Evolutionary conservation across 257 asterid species (phyloP), one percentile per base, ranked within the genome.

Genomic region (Prunella vulgaris): DNA sequence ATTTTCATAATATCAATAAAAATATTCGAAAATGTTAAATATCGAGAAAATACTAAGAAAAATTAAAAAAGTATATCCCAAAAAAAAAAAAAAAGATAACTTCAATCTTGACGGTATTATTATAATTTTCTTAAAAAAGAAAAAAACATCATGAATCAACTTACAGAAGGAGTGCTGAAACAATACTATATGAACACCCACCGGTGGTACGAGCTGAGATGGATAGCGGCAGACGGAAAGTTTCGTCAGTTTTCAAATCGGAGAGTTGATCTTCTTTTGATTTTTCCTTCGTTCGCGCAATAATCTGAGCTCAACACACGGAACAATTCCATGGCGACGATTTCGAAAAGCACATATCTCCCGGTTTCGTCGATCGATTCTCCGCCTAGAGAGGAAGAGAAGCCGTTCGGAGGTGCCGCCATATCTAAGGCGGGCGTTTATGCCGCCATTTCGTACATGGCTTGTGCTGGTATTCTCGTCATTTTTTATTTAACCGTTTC

Each of bases 371-470:
- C 80, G 35, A 22, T 66, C 68, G 90, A 87, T 79, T 57, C 84
- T 64, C 38, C 78, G 68, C 38, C 81, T 21, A 70, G 67, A 68
- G 57, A 7, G 66, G 92, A 88, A 27, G 90, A 83, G 64, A 86
- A 82, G 79, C 70, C 77, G 59, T 74, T 80, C 73, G 87, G 85
- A 71, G 93, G 89, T 60, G 79, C 93, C 57, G 78, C 84, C 61
- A 81, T 88, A 82, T 81, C 97, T 15, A 88, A 78, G 59, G 79
- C 81, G 28, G 96, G 97, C 27, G 93, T 84, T 72, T 85, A 76
- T 30, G 96, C 97, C 69, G 93, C 97, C 68, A 38, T 83, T 66
- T 81, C 89, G 74, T 88, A 88, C 64, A 88, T 91, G 97, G 24
- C 82, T 33, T 88, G 96, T 66, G 97, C 97, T 63, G 96, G 97